phyloP scores from a whole-genome alignment of 306 rosid genomes.

The Vigna radiata region DNA sequence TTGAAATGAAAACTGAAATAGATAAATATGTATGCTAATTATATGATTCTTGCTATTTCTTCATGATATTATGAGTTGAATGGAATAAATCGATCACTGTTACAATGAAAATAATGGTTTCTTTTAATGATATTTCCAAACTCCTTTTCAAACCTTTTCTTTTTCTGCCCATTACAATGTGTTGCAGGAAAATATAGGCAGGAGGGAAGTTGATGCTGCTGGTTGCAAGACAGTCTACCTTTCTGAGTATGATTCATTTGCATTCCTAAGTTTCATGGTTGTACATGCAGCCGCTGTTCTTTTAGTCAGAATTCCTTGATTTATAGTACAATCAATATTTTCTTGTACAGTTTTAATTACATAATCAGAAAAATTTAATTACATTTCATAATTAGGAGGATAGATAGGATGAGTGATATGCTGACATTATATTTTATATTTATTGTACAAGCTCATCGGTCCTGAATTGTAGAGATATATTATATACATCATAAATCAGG shows the following conservation, averaged over 20 bases:
- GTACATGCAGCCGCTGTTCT: not conserved
- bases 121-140: not conserved
- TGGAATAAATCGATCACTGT: slow-evolving; percentile 19
- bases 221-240: slow-evolving; percentile 79
- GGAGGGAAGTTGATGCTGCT: slow-evolving; percentile 80
- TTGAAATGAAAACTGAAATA: not conserved
- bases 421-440: too few relatives aligned
- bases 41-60: slow-evolving; percentile 18
- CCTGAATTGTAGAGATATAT: too few relatives aligned
- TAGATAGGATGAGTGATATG: too few relatives aligned
- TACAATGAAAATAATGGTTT: not conserved
- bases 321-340: too few relatives aligned
- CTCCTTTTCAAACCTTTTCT: slow-evolving; percentile 16
- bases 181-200: slow-evolving; percentile 73
- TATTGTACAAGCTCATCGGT: too few relatives aligned
- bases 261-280: not conserved
- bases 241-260: slow-evolving; percentile 71
- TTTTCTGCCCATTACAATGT: slow-evolving; percentile 27
- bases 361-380: too few relatives aligned
- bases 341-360: too few relatives aligned
- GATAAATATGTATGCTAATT: not conserved
- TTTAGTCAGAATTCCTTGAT: not conserved
- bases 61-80: slow-evolving; percentile 7
- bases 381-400: too few relatives aligned
- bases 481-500: too few relatives aligned